A percentile compares a stretch with the other conserved stretches of the same genome.
These are phyloP conservation scores for Diaporthe batatas DNA, from an alignment of 2,329 filamentous ascomycete species.

Conservation along the genomic window DNA sequence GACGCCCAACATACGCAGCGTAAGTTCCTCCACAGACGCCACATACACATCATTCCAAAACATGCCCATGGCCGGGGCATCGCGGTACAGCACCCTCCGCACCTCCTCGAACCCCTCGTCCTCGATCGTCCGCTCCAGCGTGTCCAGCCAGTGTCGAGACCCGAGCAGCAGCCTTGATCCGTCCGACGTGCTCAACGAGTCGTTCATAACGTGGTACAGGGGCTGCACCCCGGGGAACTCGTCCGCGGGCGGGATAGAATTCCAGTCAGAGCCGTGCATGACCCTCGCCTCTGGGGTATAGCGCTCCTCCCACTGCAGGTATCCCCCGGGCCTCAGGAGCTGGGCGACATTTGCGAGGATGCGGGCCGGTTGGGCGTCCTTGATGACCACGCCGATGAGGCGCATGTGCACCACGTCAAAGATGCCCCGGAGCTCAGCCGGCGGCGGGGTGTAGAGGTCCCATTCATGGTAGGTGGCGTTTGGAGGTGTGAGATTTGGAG, in stretches of 20 bases:
- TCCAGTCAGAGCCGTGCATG: background rate
- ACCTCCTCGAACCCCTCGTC: background rate
- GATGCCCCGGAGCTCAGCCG: constrained; percentile 42
- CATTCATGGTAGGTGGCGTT: constrained; percentile 46
- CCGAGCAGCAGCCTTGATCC: constrained; percentile 1
- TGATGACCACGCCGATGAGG: constrained; percentile 45
- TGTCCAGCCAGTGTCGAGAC: constrained; percentile 1
- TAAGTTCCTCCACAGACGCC: background rate
- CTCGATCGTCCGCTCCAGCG: constrained; percentile 3
- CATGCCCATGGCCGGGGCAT: background rate
- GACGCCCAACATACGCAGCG: background rate
- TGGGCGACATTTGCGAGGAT: constrained; percentile 41
- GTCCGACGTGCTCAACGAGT: background rate
- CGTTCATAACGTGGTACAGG: background rate
- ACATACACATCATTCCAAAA: constrained; percentile 12
- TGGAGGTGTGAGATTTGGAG: constrained; percentile 35
- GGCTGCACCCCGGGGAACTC: constrained; percentile 7
- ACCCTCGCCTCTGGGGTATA: background rate
- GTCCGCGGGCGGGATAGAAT: background rate
- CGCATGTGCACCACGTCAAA: constrained; percentile 48
- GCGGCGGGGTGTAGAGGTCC: constrained; percentile 46
- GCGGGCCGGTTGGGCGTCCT: constrained; percentile 41
- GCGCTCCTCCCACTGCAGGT: constrained; percentile 43
- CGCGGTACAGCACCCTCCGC: background rate
- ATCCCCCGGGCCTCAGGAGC: constrained; percentile 46